Evolutionary conservation across 306 rosid genomes (phyloP).

Genomic region (Gastrolobium villosum): DNA sequence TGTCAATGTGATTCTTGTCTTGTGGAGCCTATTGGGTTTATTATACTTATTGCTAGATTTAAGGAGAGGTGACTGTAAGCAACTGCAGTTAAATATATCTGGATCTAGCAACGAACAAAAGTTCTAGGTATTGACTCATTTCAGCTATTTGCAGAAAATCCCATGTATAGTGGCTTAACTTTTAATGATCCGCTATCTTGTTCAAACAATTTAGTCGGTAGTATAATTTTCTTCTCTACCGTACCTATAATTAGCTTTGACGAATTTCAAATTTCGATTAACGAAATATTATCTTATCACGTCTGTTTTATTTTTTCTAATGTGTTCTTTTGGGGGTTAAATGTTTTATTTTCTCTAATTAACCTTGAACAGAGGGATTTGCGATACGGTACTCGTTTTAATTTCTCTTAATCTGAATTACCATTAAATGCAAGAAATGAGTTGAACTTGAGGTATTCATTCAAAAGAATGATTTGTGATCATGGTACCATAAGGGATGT

Average conservation of each 20-base stretch:
- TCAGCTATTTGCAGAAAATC: slow-evolving; percentile 12
- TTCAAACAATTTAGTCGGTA: background rate
- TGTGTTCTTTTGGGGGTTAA: no score
- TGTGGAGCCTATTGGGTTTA: background rate
- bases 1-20: background rate
- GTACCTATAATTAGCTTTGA: background rate
- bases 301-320: background rate
- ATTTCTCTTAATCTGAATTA: no score
- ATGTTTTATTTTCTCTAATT: background rate
- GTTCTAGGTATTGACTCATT: background rate
- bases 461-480: no score
- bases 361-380: background rate
- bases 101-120: slow-evolving; percentile 11
- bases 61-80: slow-evolving; percentile 1
- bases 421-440: background rate
- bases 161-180: background rate
- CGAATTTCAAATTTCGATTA: background rate
- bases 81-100: slow-evolving; percentile 25
- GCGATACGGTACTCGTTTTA: background rate
- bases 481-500: no score
- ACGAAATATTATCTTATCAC: background rate
- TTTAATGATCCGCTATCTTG: background rate
- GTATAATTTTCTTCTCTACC: background rate
- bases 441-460: background rate
- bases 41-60: background rate